phyloP scores from a whole-genome alignment of 768 basidiomycete species.

The Tricholomella constricta region DNA sequence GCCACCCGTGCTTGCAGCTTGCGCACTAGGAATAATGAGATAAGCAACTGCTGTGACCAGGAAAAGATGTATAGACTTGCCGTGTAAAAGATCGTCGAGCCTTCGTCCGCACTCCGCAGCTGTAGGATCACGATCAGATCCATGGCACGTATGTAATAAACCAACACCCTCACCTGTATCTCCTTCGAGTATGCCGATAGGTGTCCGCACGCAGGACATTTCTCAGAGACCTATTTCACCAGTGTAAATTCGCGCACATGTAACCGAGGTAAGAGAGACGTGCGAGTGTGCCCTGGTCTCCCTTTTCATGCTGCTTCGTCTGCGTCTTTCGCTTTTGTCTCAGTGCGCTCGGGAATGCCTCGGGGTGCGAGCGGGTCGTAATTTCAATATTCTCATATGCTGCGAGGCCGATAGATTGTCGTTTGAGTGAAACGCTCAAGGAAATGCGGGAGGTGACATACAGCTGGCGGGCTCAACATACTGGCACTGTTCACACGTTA shows the following conservation, averaged over 20 bases:
- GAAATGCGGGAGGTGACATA: slow-evolving; percentile 44
- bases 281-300: slow-evolving; percentile 62
- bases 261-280: slow-evolving; percentile 14
- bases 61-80: slow-evolving; percentile 45
- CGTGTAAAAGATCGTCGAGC: slow-evolving; percentile 93
- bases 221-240: slow-evolving; percentile 76
- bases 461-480: slow-evolving; percentile 87
- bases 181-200: slow-evolving; percentile 87
- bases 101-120: slow-evolving; percentile 92
- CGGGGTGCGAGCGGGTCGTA: slow-evolving; percentile 87
- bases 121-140: slow-evolving; percentile 27
- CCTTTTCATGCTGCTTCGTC: slow-evolving; percentile 74
- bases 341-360: slow-evolving; percentile 90
- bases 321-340: slow-evolving; percentile 88
- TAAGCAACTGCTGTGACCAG: slow-evolving; percentile 10
- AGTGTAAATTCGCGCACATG: background rate
- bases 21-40: slow-evolving; percentile 54
- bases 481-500: slow-evolving; percentile 87
- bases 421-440: background rate
- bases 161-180: slow-evolving; percentile 58
- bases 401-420: background rate
- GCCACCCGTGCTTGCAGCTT: slow-evolving; percentile 79
- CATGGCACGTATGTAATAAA: background rate
- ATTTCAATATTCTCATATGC: slow-evolving; percentile 93
- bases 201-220: slow-evolving; percentile 87